Conservation (phyloP, 1,284 basidiomycete genomes). For the Ganoderma boninense region DNA sequence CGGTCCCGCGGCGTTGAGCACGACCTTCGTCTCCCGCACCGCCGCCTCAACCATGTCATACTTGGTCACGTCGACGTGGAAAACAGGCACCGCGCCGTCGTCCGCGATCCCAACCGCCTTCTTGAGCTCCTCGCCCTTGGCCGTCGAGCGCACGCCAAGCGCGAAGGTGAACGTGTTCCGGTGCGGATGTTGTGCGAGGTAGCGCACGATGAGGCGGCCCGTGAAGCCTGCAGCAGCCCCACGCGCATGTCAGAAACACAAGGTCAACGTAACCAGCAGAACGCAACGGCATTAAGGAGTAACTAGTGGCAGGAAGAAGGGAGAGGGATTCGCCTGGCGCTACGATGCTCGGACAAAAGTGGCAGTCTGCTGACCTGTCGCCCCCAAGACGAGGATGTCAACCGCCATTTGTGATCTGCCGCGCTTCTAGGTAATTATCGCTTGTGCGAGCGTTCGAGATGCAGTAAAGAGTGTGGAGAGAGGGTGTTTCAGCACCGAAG, state of each 20-base stretch:
- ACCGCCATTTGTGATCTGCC: constrained; percentile 21
- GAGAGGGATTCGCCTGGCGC: background rate
- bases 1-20: constrained; percentile 75
- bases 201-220: constrained; percentile 67
- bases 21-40: constrained; percentile 63
- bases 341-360: background rate
- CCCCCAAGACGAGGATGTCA: constrained; percentile 71
- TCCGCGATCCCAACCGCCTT: constrained; percentile 50
- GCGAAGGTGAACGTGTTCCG: constrained; percentile 66
- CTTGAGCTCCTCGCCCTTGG: constrained; percentile 59
- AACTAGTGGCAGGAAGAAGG: too few species aligned
- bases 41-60: constrained; percentile 55
- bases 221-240: constrained; percentile 58
- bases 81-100: constrained; percentile 45
- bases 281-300: too few species aligned
- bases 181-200: constrained; percentile 68
- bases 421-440: background rate
- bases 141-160: constrained; percentile 65
- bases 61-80: constrained; percentile 62
- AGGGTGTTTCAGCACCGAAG: background rate
- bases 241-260: background rate
- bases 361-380: constrained; percentile 52
- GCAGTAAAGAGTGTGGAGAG: background rate
- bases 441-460: background rate
- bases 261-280: background rate